A percentile compares a stretch with the other conserved stretches of the same genome.
phyloP scores from a whole-genome alignment of 2,329 filamentous ascomycete genomes.

The Colletotrichum cereale region DNA sequence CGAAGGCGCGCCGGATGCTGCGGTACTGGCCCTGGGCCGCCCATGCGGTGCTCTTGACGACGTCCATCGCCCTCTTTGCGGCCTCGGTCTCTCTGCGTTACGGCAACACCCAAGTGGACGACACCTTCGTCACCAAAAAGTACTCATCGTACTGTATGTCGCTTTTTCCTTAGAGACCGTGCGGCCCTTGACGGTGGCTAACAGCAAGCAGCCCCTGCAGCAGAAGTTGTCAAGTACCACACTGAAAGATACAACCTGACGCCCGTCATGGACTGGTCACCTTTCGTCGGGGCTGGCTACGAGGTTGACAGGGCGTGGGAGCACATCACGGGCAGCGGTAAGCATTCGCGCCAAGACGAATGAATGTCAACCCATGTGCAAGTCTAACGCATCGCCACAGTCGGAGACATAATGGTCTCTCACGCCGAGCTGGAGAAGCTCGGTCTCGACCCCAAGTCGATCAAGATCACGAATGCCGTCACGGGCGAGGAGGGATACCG shows the following conservation, averaged over 20 bases:
- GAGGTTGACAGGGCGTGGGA: conserved; percentile 71
- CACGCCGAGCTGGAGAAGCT: conserved; percentile 65
- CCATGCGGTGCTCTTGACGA: conserved; percentile 55
- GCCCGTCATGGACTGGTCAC: conserved; percentile 57
- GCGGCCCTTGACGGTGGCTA: neutral
- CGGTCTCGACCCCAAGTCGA: conserved; percentile 63
- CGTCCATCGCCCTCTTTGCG: conserved; percentile 55
- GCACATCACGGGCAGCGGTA: conserved; percentile 61
- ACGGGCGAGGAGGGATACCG: conserved; percentile 70
- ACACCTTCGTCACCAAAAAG: conserved; percentile 50
- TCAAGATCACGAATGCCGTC: conserved; percentile 67
- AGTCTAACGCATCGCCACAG: conserved; percentile 48
- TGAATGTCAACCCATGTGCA: neutral
- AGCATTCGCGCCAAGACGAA: neutral
- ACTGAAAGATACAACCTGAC: conserved; percentile 63
- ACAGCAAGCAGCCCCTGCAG: conserved; percentile 58
- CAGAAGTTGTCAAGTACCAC: conserved; percentile 61
- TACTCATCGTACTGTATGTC: conserved; percentile 60
- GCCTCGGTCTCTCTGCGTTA: conserved; percentile 54
- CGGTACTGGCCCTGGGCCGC: conserved; percentile 55
- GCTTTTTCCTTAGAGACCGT: conserved; percentile 10
- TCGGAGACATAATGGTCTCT: conserved; percentile 72
- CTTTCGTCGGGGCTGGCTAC: conserved; percentile 67
- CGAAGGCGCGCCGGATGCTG: conserved; percentile 42
- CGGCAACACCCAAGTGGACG: conserved; percentile 50